Base-by-base conservation (phyloP, 371 early-diverging fungal species). In the Mortierella sp. region DNA sequence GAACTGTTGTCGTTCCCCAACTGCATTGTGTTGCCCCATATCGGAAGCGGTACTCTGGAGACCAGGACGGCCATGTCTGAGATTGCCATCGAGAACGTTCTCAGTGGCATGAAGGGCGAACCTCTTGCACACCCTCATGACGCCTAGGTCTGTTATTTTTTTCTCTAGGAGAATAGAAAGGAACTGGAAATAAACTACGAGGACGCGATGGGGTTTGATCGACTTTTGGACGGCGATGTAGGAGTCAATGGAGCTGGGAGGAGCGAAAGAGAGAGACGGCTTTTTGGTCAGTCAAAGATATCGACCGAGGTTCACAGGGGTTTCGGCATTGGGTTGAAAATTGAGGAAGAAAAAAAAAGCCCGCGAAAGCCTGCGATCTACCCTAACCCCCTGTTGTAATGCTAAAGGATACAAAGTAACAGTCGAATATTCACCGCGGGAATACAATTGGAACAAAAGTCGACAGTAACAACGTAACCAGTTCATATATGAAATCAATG, bases 31-130 rank as follows among this genome's bases (percentile, higher is more conserved):
- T 79, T 96, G 40, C 86, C 85, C 4, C 85, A 87, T 64, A 80
- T 84, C 53, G 96, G 95, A 26, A 94, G 94, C 71, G 96, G 95
- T 11, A 95, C 96, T 0, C 80, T 92, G 40, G 95, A 96, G 79
- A 93, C 97, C 0, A 85, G 97, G 50, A 94, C 94, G 45, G 90
- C 90, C 19, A 97, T 97, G 97, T 93, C 90, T 11, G 85, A 88
- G 66, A 77, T 94, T 67, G 93, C 94, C 3, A 86, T 94, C 37
- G 89, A 88, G 55, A 92, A 93, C 68, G 85, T 89, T 16, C 75
- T 90, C 55, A 85, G 87, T 41, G 93, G 92, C 0, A 74, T 91
- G 9, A 75, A 85, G 44, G 74, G 73, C 7, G 88, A 83, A 10
- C 66, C 64, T 9, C 74, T 82, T 37, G 75, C 82, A 10, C 58